Evolutionary conservation across 2,329 filamentous ascomycete species (phyloP).

Genomic region (Beauveria caledonica): DNA sequence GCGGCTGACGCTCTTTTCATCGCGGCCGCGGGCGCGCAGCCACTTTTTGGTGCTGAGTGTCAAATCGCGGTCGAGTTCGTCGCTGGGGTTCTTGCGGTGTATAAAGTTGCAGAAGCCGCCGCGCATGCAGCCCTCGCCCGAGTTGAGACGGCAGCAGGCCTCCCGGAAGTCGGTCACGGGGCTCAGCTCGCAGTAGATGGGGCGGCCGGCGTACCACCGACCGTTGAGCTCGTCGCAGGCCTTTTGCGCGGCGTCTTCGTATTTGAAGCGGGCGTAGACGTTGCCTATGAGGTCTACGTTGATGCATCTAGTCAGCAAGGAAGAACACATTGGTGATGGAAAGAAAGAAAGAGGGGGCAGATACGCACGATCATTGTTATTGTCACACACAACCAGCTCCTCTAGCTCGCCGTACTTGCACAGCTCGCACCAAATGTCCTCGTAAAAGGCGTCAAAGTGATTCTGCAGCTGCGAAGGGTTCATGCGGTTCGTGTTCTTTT

Average conservation of each 20-base stretch:
- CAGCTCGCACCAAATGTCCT: conserved; percentile 99
- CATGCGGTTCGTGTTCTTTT: conserved; percentile 76
- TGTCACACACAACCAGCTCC: conserved; percentile 97
- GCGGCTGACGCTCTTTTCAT: conserved; percentile 71
- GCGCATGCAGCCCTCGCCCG: conserved; percentile 87
- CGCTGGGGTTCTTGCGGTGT: conserved; percentile 86
- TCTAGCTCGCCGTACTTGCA: conserved; percentile 98
- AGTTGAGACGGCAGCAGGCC: conserved; percentile 91
- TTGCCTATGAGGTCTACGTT: conserved; percentile 83
- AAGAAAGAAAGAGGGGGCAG: not conserved
- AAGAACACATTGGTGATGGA: not conserved
- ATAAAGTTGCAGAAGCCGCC: conserved; percentile 99
- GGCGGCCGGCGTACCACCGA: conserved; percentile 92
- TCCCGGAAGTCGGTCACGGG: conserved; percentile 98
- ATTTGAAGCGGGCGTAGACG: conserved; percentile 99
- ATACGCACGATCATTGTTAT: conserved; percentile 89
- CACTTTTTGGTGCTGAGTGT: conserved; percentile 92
- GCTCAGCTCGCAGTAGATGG: conserved; percentile 95
- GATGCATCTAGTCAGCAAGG: not conserved
- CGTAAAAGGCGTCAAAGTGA: conserved; percentile 99
- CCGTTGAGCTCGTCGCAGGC: conserved; percentile 92
- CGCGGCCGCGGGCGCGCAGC: conserved; percentile 75
- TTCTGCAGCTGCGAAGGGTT: conserved; percentile 93
- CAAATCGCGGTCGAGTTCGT: conserved; percentile 83
- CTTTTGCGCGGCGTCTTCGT: conserved; percentile 89